A percentile compares a stretch with the other conserved stretches of the same genome.
These are phyloP conservation scores for Leccinum disarticulatum DNA, from an alignment of 768 basidiomycete genomes.

Conservation along the genomic window DNA sequence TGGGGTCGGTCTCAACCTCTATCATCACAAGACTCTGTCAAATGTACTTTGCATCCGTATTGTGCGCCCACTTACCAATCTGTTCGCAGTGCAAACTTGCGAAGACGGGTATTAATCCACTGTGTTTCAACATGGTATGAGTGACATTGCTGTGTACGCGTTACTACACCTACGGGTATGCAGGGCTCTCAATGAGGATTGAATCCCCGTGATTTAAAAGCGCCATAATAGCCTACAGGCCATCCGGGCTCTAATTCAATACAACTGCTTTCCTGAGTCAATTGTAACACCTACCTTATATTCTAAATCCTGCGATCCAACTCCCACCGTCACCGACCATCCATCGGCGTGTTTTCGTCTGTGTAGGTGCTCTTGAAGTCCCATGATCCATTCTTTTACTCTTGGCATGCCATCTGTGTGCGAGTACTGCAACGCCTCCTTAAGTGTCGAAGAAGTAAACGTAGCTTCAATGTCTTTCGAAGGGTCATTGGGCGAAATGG, in stretches of 20 bases:
- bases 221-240: slow-evolving; percentile 56
- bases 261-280: neutral
- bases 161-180: slow-evolving; percentile 49
- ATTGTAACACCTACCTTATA: slow-evolving; percentile 51
- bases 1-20: slow-evolving; percentile 73
- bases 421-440: slow-evolving; percentile 63
- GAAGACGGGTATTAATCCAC: slow-evolving; percentile 64
- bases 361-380: slow-evolving; percentile 66
- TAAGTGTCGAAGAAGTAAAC: slow-evolving; percentile 45
- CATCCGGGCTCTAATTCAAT: neutral
- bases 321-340: slow-evolving; percentile 71
- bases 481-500: slow-evolving; percentile 14
- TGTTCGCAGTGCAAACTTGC: slow-evolving; percentile 48
- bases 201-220: slow-evolving; percentile 72
- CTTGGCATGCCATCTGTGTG: slow-evolving; percentile 64
- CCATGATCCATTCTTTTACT: slow-evolving; percentile 60
- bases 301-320: slow-evolving; percentile 80
- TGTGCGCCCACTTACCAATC: slow-evolving; percentile 42
- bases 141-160: too few species aligned
- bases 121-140: slow-evolving; percentile 23
- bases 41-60: neutral
- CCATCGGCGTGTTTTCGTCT: slow-evolving; percentile 53
- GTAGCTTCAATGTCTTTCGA: slow-evolving; percentile 45
- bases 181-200: slow-evolving; percentile 74
- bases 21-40: neutral